Conservation (phyloP, 192 early-diverging fungal species). For the Coemansia sp. region DNA sequence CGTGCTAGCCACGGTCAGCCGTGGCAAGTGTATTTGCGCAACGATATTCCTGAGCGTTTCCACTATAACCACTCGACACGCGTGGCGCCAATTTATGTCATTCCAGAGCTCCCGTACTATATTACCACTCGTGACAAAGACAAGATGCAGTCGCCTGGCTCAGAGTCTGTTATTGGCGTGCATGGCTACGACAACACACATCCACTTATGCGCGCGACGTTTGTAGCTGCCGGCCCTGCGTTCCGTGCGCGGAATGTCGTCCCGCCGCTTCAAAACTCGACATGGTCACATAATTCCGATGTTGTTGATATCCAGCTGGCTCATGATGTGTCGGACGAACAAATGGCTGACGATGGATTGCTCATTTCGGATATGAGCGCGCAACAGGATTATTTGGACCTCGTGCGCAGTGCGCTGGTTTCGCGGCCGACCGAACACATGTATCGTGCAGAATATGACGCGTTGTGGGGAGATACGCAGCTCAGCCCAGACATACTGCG, state of each 20-base stretch:
- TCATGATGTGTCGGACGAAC: neutral
- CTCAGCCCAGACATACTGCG: constrained; percentile 16
- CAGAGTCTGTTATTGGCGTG: constrained; percentile 56
- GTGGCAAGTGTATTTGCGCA: constrained; percentile 66
- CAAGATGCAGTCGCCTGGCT: constrained; percentile 9
- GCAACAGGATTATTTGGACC: constrained; percentile 41
- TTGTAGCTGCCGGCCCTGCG: constrained; percentile 74
- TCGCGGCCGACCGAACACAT: constrained; percentile 4
- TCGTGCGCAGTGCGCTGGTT: constrained; percentile 31
- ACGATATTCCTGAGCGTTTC: constrained; percentile 70
- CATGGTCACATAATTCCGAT: neutral
- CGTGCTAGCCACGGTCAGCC: constrained; percentile 50
- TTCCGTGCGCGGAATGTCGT: constrained; percentile 41
- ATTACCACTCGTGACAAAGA: constrained; percentile 48
- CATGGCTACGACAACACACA: constrained; percentile 85
- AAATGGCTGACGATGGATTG: constrained; percentile 18
- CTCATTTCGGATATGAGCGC: constrained; percentile 44
- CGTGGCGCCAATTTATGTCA: constrained; percentile 70
- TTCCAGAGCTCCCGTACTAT: constrained; percentile 68
- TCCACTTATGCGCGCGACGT: constrained; percentile 80
- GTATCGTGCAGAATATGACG: constrained; percentile 36
- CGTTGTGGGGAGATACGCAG: constrained; percentile 31
- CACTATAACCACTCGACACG: constrained; percentile 70
- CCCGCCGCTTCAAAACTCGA: constrained; percentile 7
- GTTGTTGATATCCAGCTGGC: constrained; percentile 8